Evolutionary conservation across 306 rosid species (phyloP).

Genomic region (Alnus glutinosa): DNA sequence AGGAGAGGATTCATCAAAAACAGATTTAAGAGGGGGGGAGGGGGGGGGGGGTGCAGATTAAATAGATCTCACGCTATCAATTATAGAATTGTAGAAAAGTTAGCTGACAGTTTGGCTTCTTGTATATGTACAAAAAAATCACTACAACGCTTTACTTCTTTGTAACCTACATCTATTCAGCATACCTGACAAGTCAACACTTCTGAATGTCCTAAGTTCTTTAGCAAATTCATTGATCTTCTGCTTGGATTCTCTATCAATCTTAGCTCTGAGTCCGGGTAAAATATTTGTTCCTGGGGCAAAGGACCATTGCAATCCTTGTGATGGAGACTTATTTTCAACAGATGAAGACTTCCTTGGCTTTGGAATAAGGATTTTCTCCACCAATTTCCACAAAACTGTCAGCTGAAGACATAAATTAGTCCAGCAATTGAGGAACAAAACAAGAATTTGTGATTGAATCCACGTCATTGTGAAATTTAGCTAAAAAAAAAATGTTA

Average conservation of each 20-base stretch:
- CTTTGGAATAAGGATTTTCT: constrained; percentile 68
- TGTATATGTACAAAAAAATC: constrained; percentile 13
- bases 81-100: not conserved
- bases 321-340: constrained; percentile 52
- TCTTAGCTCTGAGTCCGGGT: constrained; percentile 68
- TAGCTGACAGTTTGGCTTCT: not conserved
- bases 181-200: constrained; percentile 94
- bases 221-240: constrained; percentile 90
- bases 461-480: constrained; percentile 8
- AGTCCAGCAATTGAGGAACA: constrained; percentile 48
- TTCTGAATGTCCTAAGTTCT: constrained; percentile 77
- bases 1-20: no score
- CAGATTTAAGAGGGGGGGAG: no score
- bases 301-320: constrained; percentile 80
- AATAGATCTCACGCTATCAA: not conserved
- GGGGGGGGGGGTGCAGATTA: no score
- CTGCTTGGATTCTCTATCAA: constrained; percentile 80
- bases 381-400: constrained; percentile 96
- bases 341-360: constrained; percentile 42
- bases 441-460: constrained; percentile 13
- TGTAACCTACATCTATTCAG: constrained; percentile 14
- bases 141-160: constrained; percentile 19
- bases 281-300: constrained; percentile 76
- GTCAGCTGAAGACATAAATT: constrained; percentile 75
- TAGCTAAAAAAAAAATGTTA: not conserved